Conservation (phyloP, 305 asterid species). For the Fraxinus dipetala region DNA sequence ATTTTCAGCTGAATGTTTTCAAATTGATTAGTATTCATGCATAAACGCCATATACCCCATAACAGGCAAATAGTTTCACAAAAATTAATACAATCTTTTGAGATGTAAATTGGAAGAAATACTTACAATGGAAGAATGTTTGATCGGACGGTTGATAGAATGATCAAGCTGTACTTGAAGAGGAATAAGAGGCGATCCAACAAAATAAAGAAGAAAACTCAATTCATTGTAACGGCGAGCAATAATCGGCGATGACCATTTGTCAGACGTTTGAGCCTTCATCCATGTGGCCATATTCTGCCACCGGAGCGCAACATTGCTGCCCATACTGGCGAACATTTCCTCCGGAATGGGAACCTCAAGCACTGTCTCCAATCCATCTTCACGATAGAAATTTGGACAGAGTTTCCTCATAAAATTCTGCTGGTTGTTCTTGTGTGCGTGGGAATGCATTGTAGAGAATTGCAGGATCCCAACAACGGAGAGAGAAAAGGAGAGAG, state of each 20-base stretch:
- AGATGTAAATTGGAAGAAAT: neutral
- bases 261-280: slow-evolving; percentile 58
- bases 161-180: slow-evolving; percentile 57
- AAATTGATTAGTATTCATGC: neutral
- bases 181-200: slow-evolving; percentile 78
- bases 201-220: slow-evolving; percentile 67
- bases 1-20: neutral
- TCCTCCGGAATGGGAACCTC: slow-evolving; percentile 94
- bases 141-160: slow-evolving; percentile 45
- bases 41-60: neutral
- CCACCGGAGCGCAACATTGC: slow-evolving; percentile 59
- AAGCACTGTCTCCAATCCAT: slow-evolving; percentile 70
- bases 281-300: slow-evolving; percentile 71
- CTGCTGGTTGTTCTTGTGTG: slow-evolving; percentile 27
- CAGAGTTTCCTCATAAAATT: slow-evolving; percentile 61
- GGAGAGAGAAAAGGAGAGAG: neutral
- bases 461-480: neutral
- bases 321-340: slow-evolving; percentile 62
- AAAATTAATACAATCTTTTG: neutral
- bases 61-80: neutral
- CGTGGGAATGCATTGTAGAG: slow-evolving; percentile 12
- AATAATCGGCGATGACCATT: slow-evolving; percentile 48
- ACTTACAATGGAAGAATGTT: slow-evolving; percentile 68
- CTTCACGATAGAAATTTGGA: slow-evolving; percentile 73
- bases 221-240: slow-evolving; percentile 61